phyloP scores from a whole-genome alignment of 2,329 filamentous ascomycete species.

The Fusarium heterosporum region DNA sequence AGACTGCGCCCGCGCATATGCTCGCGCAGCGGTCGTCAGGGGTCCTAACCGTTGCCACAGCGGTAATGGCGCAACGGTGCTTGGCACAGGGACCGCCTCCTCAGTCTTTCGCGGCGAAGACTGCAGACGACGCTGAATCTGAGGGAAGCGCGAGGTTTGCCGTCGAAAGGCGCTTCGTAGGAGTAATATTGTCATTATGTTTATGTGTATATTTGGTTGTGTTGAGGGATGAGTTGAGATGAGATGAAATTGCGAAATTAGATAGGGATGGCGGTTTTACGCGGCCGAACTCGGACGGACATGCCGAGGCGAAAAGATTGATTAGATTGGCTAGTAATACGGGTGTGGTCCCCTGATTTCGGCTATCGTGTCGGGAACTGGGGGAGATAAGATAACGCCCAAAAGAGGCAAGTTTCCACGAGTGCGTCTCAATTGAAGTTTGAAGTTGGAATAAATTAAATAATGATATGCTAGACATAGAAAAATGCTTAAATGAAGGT shows the following conservation, averaged over 20 bases:
- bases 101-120: slow-evolving; percentile 29
- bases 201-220: not conserved
- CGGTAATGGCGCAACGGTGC: slow-evolving; percentile 49
- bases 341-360: slow-evolving; percentile 18
- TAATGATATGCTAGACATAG: slow-evolving; percentile 42
- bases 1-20: slow-evolving; percentile 78
- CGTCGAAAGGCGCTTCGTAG: slow-evolving; percentile 35
- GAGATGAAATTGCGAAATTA: slow-evolving; percentile 19
- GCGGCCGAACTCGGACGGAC: slow-evolving; percentile 39
- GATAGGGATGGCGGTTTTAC: slow-evolving; percentile 13
- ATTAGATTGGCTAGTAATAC: slow-evolving; percentile 17
- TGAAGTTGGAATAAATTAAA: not conserved
- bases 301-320: slow-evolving; percentile 21
- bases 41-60: slow-evolving; percentile 70
- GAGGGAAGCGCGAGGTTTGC: slow-evolving; percentile 21
- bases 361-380: slow-evolving; percentile 19
- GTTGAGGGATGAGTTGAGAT: not conserved
- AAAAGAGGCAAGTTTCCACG: slow-evolving; percentile 55
- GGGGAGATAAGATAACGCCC: not conserved
- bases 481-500: slow-evolving; percentile 25
- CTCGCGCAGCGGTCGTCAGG: slow-evolving; percentile 63
- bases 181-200: slow-evolving; percentile 36
- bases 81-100: slow-evolving; percentile 34
- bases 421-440: not conserved
- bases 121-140: slow-evolving; percentile 36